A percentile compares a stretch with the other conserved stretches of the same genome.
Evolutionary conservation across 164 flowering plant species (phyloP).

Genomic region (Aristolochia californica): DNA sequence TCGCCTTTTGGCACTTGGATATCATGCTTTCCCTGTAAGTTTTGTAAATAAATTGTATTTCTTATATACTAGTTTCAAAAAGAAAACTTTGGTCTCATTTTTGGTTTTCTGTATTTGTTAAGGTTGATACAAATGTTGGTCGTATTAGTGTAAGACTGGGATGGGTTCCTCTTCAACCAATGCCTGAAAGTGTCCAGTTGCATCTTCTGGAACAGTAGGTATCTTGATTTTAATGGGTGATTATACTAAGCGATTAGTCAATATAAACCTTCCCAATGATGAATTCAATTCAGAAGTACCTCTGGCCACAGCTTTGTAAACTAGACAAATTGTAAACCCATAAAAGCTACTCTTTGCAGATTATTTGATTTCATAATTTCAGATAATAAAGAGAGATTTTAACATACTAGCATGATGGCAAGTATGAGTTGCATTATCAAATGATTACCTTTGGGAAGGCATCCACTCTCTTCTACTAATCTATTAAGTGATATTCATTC

Average conservation of each 20-base stretch:
- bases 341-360: neutral
- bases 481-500: too few relatives aligned
- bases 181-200: slow-evolving; percentile 56
- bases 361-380: too few relatives aligned
- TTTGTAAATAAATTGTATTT: neutral
- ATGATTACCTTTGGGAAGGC: slow-evolving; percentile 97
- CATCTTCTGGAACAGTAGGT: slow-evolving; percentile 70
- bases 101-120: neutral
- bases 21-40: slow-evolving; percentile 96
- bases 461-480: neutral
- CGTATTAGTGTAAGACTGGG: slow-evolving; percentile 78
- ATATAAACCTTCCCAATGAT: slow-evolving; percentile 25
- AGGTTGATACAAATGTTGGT: slow-evolving; percentile 94
- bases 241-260: too few relatives aligned
- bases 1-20: slow-evolving; percentile 84
- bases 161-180: slow-evolving; percentile 84
- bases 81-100: too few relatives aligned
- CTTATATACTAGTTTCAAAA: neutral
- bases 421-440: slow-evolving; percentile 88
- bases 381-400: too few relatives aligned
- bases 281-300: slow-evolving; percentile 65
- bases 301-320: slow-evolving; percentile 74
- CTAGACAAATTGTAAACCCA: slow-evolving; percentile 60
- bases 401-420: slow-evolving; percentile 11
- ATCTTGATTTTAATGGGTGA: neutral